phyloP scores from a whole-genome alignment of 78 protist genomes.

The Dictyostelium discoideum region DNA sequence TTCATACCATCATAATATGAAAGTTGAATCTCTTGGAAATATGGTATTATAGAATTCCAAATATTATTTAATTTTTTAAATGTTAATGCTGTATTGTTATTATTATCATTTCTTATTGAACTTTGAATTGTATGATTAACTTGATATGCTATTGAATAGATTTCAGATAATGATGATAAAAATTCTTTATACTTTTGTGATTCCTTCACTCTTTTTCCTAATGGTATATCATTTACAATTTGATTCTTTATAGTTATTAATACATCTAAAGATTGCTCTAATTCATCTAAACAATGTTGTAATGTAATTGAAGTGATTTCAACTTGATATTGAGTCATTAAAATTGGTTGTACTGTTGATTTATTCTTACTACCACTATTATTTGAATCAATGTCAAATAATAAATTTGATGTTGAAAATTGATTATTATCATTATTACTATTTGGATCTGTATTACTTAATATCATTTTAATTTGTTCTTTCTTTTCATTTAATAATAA shows the following conservation, averaged over 20 bases:
- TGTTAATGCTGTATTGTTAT: not conserved
- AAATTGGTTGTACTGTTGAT: not conserved
- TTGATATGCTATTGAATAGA: conserved; percentile 48
- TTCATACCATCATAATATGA: conserved; percentile 29
- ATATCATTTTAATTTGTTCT: not conserved
- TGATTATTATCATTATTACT: not conserved
- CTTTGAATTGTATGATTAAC: not conserved
- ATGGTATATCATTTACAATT: not conserved
- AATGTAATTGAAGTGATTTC: conserved; percentile 21
- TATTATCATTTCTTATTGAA: not conserved
- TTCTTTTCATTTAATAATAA: conserved; percentile 20
- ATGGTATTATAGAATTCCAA: conserved; percentile 24
- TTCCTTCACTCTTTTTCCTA: not conserved
- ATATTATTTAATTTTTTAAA: not conserved
- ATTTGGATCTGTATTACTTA: conserved; percentile 13
- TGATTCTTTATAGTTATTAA: not conserved
- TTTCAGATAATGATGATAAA: conserved; percentile 31
- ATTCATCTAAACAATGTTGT: conserved; percentile 45
- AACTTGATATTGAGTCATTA: conserved; percentile 25
- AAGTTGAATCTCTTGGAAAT: conserved; percentile 17
- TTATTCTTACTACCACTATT: not conserved
- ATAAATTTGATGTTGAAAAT: not conserved
- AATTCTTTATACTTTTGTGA: conserved; percentile 41
- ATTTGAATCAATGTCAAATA: not conserved
- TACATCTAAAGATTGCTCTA: conserved; percentile 5